Percentiles rank a stretch among this genome's conserved stretches.
Evolutionary conservation across 805 yeast genomes (phyloP).

Genomic region (Yarrowia yakushimensis): DNA sequence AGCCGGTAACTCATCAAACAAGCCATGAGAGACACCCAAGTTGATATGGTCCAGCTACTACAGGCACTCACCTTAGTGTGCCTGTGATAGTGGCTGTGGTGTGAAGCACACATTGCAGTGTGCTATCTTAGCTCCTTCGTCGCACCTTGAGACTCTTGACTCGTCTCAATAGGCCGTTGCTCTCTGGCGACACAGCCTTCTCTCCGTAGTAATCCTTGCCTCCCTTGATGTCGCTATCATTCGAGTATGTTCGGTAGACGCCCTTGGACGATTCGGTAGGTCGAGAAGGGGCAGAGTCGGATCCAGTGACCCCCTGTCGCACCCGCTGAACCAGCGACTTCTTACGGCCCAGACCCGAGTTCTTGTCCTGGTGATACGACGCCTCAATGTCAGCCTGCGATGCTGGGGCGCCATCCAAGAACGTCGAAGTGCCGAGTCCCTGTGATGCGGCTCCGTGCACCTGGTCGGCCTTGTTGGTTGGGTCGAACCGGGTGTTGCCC

Average conservation of each 20-base stretch:
- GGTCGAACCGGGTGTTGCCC: constrained; percentile 57
- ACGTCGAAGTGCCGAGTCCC: constrained; percentile 90
- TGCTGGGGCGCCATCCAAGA: constrained; percentile 96
- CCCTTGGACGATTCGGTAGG: constrained; percentile 28
- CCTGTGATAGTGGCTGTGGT: not conserved
- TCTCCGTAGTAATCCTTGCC: constrained; percentile 28
- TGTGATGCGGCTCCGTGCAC: constrained; percentile 83
- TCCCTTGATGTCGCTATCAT: constrained; percentile 24
- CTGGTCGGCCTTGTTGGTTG: constrained; percentile 61
- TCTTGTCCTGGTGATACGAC: constrained; percentile 33
- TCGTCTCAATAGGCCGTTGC: constrained; percentile 59
- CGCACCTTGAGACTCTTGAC: constrained; percentile 82
- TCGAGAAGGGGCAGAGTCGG: constrained; percentile 25
- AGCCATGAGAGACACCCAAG: not conserved
- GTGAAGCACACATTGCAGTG: not conserved
- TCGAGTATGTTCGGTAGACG: constrained; percentile 23
- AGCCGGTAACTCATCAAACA: not conserved
- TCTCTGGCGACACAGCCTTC: not conserved
- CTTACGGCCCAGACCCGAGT: constrained; percentile 65
- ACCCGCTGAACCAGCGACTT: constrained; percentile 76
- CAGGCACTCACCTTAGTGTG: not conserved
- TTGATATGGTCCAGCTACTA: not conserved
- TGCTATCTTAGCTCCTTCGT: not conserved
- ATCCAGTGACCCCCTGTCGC: constrained; percentile 37
- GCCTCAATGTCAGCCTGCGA: constrained; percentile 44